Evolutionary conservation across 2,329 filamentous ascomycete genomes (phyloP), one percentile per base, ranked within the genome.

Genomic region (Ustilaginoidea virens): DNA sequence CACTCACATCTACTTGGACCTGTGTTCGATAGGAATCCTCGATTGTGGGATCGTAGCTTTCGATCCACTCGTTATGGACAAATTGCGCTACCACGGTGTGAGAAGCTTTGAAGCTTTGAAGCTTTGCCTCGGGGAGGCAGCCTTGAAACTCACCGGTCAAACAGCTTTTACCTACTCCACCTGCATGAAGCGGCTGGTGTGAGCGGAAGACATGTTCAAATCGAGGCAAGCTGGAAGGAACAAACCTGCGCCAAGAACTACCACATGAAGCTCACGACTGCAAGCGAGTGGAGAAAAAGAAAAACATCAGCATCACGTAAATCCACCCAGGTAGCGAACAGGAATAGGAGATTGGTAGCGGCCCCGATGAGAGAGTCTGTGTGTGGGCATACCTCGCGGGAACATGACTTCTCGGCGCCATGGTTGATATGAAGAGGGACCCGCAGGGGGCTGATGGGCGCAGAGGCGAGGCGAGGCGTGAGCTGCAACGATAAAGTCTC

Each of bases 31-130:
- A 82, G 17, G 77, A 79, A 51, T 82, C 77, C 48, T 82, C 77
- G 42, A 82, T 82, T 12, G 77, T 82, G 11, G 77, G 77, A 50
- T 82, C 77, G 55, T 82, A 82, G 51, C 74, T 80, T 54, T 92
- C 83, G 49, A 92, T 87, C 80, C 83, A 92, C 44, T 92, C 79
- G 58, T 90, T 86, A 54, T 90, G 82, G 29, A 92, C 83, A 46
- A 92, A 92, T 63, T 92, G 83, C 45, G 85, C 83, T 83, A 35
- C 25, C 28, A 41, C 44, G 12, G 43, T 12, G 17, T 30, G 17
- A 35, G 27, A 12, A 22, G 13, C 6, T 10, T 14, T 11, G 16
- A 20, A 9, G 10, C n/a, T n/a, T n/a, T n/a, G n/a, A n/a, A n/a
- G n/a, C n/a, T n/a, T n/a, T n/a, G n/a, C n/a, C n/a, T n/a, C n/a